Evolutionary conservation across 2,329 filamentous ascomycete genomes (phyloP), one percentile per base, ranked within the genome.

Genomic region (Neonectria faginata): DNA sequence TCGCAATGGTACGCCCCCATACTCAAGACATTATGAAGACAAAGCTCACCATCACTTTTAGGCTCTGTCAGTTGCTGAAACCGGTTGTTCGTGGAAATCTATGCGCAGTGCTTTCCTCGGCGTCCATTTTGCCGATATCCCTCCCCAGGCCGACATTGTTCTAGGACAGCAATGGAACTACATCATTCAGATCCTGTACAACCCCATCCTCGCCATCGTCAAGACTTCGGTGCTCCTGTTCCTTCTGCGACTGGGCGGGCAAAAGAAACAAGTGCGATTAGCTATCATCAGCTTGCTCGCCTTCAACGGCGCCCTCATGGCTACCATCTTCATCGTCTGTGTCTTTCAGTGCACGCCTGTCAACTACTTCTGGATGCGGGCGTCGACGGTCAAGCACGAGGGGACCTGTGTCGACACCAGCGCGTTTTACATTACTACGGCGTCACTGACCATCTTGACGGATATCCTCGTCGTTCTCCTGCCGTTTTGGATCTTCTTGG

Each of bases 171-270:
- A 73, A 61, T 80, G 75, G 75, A 78, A 77, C 67, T 82, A 78
- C 45, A 68, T 78, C 18, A 77, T 78, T 39, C 78, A 82, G 47
- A 70, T 82, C 9, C 70, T 81, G 1, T 83, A 84, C 74, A 83
- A 82, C 55, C 81, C 82, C 0, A 79, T 83, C 41, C 71, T 84
- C 6, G 80, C 80, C 42, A 73, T 84, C 10, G 79, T 83, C 59
- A 84, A 84, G 67, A 76, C 78, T 5, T 83, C 82, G 4, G 75
- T 83, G 16, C 75, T 84, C 3, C 60, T 83, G 6, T 83, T 83
- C 64, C 75, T 83, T 12, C 70, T 81, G 42, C 79, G 81, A 1
- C 76, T 84, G 1, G 77, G 79, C 9, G 80, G 78, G 3, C 77
- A 80, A 64, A 73, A 31, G 71, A 73, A 22, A 70, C 8, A 48